Evolutionary conservation across 257 asterid genomes (phyloP).

Genomic region (Nyctanthes arbortristis): DNA sequence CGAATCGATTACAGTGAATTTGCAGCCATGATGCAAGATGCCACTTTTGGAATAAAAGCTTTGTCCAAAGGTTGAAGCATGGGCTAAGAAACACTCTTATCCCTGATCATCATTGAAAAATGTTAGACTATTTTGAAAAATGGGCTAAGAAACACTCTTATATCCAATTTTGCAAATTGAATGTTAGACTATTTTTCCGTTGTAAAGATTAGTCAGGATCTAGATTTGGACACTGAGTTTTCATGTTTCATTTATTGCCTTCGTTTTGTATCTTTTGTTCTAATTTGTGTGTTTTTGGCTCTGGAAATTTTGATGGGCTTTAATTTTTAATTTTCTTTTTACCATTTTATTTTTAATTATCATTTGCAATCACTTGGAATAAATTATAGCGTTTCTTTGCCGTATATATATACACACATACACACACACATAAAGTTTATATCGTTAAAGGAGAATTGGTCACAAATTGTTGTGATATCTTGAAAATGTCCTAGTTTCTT

Average conservation of each 20-base stretch:
- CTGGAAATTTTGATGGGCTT: not conserved
- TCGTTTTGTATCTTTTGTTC: not conserved
- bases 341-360: not conserved
- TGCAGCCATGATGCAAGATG: conserved; percentile 29
- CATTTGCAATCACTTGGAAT: not conserved
- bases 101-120: conserved; percentile 10
- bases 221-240: conserved; percentile 5
- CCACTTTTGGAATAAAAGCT: conserved; percentile 20
- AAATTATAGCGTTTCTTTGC: too few relatives aligned
- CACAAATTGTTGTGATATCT: too few relatives aligned
- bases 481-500: too few relatives aligned
- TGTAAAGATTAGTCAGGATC: conserved; percentile 33
- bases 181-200: not conserved
- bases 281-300: not conserved
- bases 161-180: too few relatives aligned
- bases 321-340: not conserved
- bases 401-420: too few relatives aligned
- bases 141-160: not conserved
- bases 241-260: conserved; percentile 13
- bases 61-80: conserved; percentile 8
- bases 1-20: conserved; percentile 32
- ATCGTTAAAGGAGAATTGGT: too few relatives aligned
- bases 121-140: not conserved
- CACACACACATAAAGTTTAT: too few relatives aligned
- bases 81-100: conserved; percentile 1